These are phyloP conservation scores for Domatiomyces catenatus DNA, from an alignment of 2,329 filamentous ascomycete species.

Conservation along the genomic window DNA sequence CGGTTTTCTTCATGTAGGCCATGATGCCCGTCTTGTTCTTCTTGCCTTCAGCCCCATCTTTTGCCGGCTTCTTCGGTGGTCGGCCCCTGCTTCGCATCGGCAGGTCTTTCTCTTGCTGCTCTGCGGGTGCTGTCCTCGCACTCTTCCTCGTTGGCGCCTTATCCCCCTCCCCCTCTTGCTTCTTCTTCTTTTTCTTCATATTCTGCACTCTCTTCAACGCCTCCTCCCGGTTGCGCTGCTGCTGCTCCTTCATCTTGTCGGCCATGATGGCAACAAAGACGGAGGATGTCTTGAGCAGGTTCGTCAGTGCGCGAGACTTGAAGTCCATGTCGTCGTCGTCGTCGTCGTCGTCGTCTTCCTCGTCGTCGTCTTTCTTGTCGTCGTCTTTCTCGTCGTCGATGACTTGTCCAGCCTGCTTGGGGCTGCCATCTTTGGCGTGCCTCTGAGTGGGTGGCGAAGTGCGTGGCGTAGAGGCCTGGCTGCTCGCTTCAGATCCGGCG, in stretches of 20 bases:
- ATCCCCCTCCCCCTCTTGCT: conserved; percentile 18
- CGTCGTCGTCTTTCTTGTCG: conserved; percentile 13
- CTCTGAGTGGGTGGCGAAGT: neutral
- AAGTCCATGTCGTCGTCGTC: conserved; percentile 28
- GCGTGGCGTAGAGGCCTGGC: neutral
- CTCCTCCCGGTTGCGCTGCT: conserved; percentile 30
- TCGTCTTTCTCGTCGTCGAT: conserved; percentile 16
- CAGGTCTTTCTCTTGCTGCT: conserved; percentile 8
- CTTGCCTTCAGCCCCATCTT: conserved; percentile 14
- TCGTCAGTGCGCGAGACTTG: conserved; percentile 30
- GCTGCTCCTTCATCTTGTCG: conserved; percentile 32
- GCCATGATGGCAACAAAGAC: conserved; percentile 36
- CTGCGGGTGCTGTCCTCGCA: conserved; percentile 4
- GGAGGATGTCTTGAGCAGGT: conserved; percentile 31
- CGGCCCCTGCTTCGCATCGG: conserved; percentile 12
- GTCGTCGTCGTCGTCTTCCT: conserved; percentile 17
- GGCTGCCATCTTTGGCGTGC: neutral
- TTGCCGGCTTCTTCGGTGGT: conserved; percentile 1
- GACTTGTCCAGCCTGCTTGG: neutral
- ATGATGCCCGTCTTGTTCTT: conserved; percentile 31
- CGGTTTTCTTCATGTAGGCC: conserved; percentile 45
- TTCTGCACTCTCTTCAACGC: conserved; percentile 25
- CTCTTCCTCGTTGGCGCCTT: conserved; percentile 14
- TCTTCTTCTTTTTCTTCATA: conserved; percentile 18
- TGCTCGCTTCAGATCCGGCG: neutral